Conservation (phyloP, 768 basidiomycete species). For the Cystofilobasidium capitatum region DNA sequence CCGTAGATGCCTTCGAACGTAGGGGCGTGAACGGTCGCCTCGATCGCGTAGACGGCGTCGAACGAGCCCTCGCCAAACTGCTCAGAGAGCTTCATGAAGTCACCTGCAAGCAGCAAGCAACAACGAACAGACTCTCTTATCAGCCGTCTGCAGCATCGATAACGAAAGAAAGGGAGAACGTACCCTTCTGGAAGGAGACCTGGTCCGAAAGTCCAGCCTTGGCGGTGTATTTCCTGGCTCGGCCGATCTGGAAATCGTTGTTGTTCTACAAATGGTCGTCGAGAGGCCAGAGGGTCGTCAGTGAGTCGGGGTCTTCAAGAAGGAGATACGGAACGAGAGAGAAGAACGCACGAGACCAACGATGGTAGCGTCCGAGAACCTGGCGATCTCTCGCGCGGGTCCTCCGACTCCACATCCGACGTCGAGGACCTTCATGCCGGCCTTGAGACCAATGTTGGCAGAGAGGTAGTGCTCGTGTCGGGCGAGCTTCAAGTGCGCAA, state of each 20-base stretch:
- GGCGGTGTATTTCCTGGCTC: conserved; percentile 72
- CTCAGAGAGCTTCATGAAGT: conserved; percentile 90
- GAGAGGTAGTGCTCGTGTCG: conserved; percentile 98
- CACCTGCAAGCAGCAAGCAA: too few species aligned
- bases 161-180: background rate
- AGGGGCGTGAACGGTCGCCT: conserved; percentile 94
- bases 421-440: conserved; percentile 93
- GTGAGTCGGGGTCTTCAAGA: background rate
- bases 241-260: conserved; percentile 85
- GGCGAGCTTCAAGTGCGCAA: conserved; percentile 47
- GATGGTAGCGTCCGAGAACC: conserved; percentile 61
- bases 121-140: too few species aligned
- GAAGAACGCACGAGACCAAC: background rate
- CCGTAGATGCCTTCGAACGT: conserved; percentile 91
- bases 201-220: conserved; percentile 63
- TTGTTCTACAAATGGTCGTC: conserved; percentile 50
- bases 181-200: conserved; percentile 66
- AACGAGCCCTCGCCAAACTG: conserved; percentile 87
- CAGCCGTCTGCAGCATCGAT: background rate
- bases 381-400: conserved; percentile 88
- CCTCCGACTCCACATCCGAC: conserved; percentile 98
- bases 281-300: background rate
- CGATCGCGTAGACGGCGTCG: conserved; percentile 96
- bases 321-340: background rate
- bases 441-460: conserved; percentile 66